phyloP scores from a whole-genome alignment of 768 basidiomycete species.

The Galerina sulciceps region DNA sequence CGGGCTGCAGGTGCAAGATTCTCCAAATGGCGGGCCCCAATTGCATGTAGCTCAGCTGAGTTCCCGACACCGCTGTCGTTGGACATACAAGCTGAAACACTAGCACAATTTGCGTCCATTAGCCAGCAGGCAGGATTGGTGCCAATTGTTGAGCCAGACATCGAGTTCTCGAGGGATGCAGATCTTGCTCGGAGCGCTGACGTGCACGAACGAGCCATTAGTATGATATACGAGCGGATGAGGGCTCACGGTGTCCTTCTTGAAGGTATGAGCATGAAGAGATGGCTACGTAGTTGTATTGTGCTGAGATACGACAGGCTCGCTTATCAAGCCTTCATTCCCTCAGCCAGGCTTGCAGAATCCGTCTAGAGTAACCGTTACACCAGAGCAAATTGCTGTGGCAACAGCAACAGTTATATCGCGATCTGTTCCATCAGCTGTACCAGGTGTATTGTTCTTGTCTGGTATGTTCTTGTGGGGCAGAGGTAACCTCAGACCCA shows the following conservation, averaged over 20 bases:
- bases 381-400: conserved; percentile 45
- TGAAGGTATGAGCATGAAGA: conserved; percentile 39
- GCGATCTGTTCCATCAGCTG: conserved; percentile 47
- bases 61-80: conserved; percentile 45
- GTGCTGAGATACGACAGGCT: conserved; percentile 31
- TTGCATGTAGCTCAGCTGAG: conserved; percentile 43
- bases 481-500: too few relatives aligned
- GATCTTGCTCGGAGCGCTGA: conserved; percentile 48
- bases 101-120: conserved; percentile 52
- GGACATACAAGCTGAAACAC: conserved; percentile 49
- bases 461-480: conserved; percentile 37
- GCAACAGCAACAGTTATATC: conserved; percentile 50
- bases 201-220: conserved; percentile 49
- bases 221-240: conserved; percentile 49
- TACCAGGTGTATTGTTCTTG: conserved; percentile 53
- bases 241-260: conserved; percentile 49
- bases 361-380: conserved; percentile 37
- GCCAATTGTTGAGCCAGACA: conserved; percentile 58
- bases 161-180: conserved; percentile 53
- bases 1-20: conserved; percentile 51
- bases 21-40: conserved; percentile 55
- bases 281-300: background rate
- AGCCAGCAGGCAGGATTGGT: conserved; percentile 56
- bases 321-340: conserved; percentile 57
- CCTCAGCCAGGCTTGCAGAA: conserved; percentile 51